Conservation (phyloP, 768 basidiomycete genomes). For the Termitomyces sp. region DNA sequence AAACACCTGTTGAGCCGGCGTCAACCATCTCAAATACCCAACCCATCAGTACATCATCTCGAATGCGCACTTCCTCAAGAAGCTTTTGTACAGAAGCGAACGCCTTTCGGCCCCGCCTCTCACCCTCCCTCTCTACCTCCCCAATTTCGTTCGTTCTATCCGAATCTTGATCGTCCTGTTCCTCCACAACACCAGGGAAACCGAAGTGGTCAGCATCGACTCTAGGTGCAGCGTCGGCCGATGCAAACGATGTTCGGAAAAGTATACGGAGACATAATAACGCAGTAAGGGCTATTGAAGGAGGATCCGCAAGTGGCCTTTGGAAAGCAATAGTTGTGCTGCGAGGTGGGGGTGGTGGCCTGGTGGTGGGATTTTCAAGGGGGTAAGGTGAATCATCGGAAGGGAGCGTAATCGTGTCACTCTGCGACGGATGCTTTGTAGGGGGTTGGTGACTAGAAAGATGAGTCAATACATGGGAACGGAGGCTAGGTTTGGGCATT, state of each 20-base stretch:
- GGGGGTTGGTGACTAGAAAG: slow-evolving; percentile 53
- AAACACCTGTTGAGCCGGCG: slow-evolving; percentile 26
- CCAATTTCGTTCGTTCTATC: slow-evolving; percentile 41
- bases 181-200: slow-evolving; percentile 79
- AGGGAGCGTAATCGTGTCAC: slow-evolving; percentile 68
- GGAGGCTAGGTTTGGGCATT: slow-evolving; percentile 46
- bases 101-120: slow-evolving; percentile 63
- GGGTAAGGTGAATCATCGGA: slow-evolving; percentile 50
- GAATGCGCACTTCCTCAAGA: slow-evolving; percentile 59
- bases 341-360: slow-evolving; percentile 69
- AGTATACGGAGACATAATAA: slow-evolving; percentile 79
- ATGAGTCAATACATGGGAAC: slow-evolving; percentile 73
- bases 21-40: slow-evolving; percentile 62
- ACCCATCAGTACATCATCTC: slow-evolving; percentile 53
- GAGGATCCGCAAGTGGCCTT: slow-evolving; percentile 56
- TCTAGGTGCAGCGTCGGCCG: slow-evolving; percentile 60
- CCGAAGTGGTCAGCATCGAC: slow-evolving; percentile 85
- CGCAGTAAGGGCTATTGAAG: slow-evolving; percentile 72
- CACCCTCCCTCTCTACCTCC: slow-evolving; percentile 61
- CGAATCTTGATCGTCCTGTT: slow-evolving; percentile 60
- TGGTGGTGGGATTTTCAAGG: slow-evolving; percentile 52
- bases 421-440: slow-evolving; percentile 62
- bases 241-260: slow-evolving; percentile 74
- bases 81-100: slow-evolving; percentile 56
- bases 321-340: slow-evolving; percentile 53